Evolutionary conservation across 805 yeast genomes (phyloP).

Genomic region (Metschnikowia vanudenii): DNA sequence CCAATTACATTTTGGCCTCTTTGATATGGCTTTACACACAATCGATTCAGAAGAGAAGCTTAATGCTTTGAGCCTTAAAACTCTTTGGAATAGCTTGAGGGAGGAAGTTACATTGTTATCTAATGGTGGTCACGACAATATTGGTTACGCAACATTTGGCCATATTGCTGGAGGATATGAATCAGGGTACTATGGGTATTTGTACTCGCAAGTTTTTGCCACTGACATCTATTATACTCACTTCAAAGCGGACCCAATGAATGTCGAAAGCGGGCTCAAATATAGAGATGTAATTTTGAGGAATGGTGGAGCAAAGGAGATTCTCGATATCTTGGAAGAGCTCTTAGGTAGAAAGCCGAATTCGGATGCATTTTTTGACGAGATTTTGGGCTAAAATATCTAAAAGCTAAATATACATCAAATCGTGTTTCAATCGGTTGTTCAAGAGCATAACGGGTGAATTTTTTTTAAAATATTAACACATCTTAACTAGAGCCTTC

Average conservation of each 20-base stretch:
- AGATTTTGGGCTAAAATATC: slow-evolving; percentile 37
- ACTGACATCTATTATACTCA: slow-evolving; percentile 74
- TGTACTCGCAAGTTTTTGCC: slow-evolving; percentile 85
- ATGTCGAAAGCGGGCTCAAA: slow-evolving; percentile 54
- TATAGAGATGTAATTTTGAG: slow-evolving; percentile 70
- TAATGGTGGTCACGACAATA: slow-evolving; percentile 53
- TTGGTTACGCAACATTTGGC: slow-evolving; percentile 74
- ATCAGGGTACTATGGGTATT: slow-evolving; percentile 81
- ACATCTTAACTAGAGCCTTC: no score
- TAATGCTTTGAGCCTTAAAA: slow-evolving; percentile 45
- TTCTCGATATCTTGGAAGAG: slow-evolving; percentile 59
- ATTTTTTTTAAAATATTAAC: no score
- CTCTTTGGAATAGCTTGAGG: slow-evolving; percentile 65
- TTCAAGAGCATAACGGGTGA: background rate
- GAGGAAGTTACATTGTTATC: slow-evolving; percentile 59
- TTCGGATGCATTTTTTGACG: slow-evolving; percentile 68
- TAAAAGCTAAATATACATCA: background rate
- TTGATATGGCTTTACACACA: slow-evolving; percentile 72
- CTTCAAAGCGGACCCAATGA: slow-evolving; percentile 68
- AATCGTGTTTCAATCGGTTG: background rate
- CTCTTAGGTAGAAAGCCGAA: slow-evolving; percentile 76
- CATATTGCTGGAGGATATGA: slow-evolving; percentile 83
- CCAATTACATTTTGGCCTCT: slow-evolving; percentile 75
- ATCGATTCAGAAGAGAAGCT: slow-evolving; percentile 42
- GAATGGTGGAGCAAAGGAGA: slow-evolving; percentile 74